Evolutionary conservation across 139 green algal genomes (phyloP).

Genomic region (Nannochloris sp.): DNA sequence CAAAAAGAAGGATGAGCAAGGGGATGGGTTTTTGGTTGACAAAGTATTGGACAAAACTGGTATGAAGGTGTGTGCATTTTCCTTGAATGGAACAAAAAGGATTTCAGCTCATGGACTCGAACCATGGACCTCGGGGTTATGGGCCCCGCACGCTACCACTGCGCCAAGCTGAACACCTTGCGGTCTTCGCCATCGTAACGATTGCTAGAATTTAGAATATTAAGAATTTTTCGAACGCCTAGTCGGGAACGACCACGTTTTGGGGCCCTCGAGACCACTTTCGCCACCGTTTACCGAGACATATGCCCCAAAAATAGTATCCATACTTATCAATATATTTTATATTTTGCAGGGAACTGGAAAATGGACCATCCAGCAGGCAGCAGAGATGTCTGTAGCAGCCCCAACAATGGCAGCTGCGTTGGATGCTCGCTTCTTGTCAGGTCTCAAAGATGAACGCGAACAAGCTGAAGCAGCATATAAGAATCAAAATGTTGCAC

Average conservation of each 20-base stretch:
- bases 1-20: constrained; percentile 69
- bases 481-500: constrained; percentile 20
- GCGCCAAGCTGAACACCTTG: constrained; percentile 15
- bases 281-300: too few species aligned
- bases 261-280: too few species aligned
- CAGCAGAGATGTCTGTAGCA: constrained; percentile 86
- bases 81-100: not conserved
- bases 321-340: too few species aligned
- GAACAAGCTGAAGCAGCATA: constrained; percentile 64
- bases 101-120: constrained; percentile 17
- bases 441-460: constrained; percentile 85
- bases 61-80: constrained; percentile 65
- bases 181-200: not conserved
- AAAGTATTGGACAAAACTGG: constrained; percentile 98
- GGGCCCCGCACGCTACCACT: constrained; percentile 18
- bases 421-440: constrained; percentile 84
- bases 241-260: too few species aligned
- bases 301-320: too few species aligned
- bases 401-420: constrained; percentile 90
- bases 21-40: constrained; percentile 76
- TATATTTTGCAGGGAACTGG: constrained; percentile 39
- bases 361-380: constrained; percentile 99
- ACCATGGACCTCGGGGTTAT: constrained; percentile 19
- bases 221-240: not conserved
- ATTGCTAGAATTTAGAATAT: not conserved